Evolutionary conservation across 306 rosid species (phyloP), one percentile per base, ranked within the genome.

Genomic region (Lathyrus sativus): DNA sequence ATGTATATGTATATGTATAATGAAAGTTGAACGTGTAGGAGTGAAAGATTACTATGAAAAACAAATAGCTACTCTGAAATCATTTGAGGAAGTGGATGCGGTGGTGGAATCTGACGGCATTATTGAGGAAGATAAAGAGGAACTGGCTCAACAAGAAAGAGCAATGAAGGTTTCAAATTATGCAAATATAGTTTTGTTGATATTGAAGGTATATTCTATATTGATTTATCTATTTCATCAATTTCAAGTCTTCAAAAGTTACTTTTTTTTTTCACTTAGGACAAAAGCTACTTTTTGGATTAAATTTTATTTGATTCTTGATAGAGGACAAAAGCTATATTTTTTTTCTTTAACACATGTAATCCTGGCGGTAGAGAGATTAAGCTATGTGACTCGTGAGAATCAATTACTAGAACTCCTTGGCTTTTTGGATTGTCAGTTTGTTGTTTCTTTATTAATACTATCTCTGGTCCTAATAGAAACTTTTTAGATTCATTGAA

Each of bases 131-230:
- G 79, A 79, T 10, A 19, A 49, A 11, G 79, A 61, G 68, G 82
- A 83, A 38, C 87, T 76, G 72, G 83, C 71, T 48, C 83, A 72
- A 38, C 93, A 87, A 62, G 91, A 88, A 65, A 83, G 79, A 68
- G 91, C 91, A 7, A 88, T 88, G 85, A 83, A 61, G 63, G 61
- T 88, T n/a, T 88, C 95, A 11, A 88, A 88, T 41, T 88, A 71
- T 62, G 87, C 95, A 42, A 85, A 88, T 51, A 0, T 85, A 39
- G 65, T 55, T 45, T 62, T 85, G 17, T 82, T 88, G 75, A 76
- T 73, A 67, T 65, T 88, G 44, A 88, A 88, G 95, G 95, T 88
- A 39, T 41, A 14, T 57, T 29, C 26, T 0, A 61, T 93, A 17
- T 31, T 12, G 12, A 9, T 37, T 17, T 9, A 15, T 17, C 29